phyloP scores from a whole-genome alignment of 2,329 filamentous ascomycete genomes.

The Paramyrothecium sp. region DNA sequence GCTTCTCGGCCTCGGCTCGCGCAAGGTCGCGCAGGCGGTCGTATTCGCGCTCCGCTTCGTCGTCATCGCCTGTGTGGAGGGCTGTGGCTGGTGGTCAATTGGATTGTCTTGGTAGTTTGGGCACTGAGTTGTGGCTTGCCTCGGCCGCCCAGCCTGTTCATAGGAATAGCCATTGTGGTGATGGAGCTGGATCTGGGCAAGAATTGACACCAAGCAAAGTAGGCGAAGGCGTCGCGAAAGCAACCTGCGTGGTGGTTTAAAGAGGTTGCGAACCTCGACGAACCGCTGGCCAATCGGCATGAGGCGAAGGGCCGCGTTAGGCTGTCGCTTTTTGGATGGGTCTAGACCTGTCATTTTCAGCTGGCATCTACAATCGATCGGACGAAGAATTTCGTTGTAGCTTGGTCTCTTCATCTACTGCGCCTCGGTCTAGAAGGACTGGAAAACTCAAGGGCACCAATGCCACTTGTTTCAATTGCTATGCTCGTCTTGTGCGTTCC shows the following conservation, averaged over 20 bases:
- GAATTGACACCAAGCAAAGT: neutral
- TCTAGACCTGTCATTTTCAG: neutral
- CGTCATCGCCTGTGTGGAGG: constrained; percentile 70
- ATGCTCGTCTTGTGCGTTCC: too few species aligned
- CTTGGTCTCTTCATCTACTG: too few species aligned
- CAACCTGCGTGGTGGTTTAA: neutral
- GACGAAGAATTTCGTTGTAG: neutral
- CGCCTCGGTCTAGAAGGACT: too few species aligned
- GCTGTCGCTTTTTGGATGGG: neutral
- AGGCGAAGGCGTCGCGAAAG: neutral
- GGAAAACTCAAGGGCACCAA: too few species aligned
- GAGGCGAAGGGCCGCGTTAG: neutral
- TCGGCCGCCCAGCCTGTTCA: constrained; percentile 43
- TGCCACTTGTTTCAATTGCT: too few species aligned
- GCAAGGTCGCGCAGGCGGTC: constrained; percentile 85
- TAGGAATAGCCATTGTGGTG: constrained; percentile 35
- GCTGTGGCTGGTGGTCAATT: constrained; percentile 43
- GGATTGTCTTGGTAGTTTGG: neutral
- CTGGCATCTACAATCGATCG: neutral
- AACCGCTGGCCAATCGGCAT: neutral
- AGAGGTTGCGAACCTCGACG: neutral
- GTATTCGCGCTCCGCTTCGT: constrained; percentile 79
- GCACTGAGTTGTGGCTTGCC: constrained; percentile 31
- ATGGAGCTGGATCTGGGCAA: neutral
- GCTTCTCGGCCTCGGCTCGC: constrained; percentile 75